Conservation (phyloP, 2,329 filamentous ascomycete genomes). For the Diaporthe batatas region DNA sequence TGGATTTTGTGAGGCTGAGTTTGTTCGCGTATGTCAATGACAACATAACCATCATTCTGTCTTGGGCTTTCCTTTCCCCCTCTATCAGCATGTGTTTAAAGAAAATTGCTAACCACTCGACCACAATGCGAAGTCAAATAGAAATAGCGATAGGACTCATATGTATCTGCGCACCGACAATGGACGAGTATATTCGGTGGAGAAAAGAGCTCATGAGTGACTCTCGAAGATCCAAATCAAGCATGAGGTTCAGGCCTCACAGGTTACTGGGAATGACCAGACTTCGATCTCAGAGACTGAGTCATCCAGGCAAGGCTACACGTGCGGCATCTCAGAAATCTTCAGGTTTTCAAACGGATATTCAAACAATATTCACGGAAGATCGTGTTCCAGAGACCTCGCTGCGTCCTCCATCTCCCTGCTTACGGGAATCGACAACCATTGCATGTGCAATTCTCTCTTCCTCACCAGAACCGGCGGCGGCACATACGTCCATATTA, state of each 20-base stretch:
- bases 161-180: background rate
- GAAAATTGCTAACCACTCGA: background rate
- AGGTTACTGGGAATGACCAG: no score
- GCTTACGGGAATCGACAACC: background rate
- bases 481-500: no score
- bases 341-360: background rate
- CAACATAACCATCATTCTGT: background rate
- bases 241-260: background rate
- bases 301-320: background rate
- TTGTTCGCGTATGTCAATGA: background rate
- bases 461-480: background rate
- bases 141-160: constrained; percentile 12
- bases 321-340: background rate
- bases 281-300: no score
- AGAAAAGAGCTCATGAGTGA: background rate
- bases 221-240: background rate
- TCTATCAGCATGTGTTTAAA: no score
- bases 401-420: background rate
- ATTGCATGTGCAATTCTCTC: background rate
- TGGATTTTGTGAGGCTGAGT: constrained; percentile 2
- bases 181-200: background rate
- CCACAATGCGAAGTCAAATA: background rate
- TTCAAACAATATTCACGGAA: background rate
- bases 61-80: fast-evolving
- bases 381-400: background rate